Base-by-base conservation (phyloP, 2,329 filamentous ascomycete genomes). In the Orbilia blumenaviensis region DNA sequence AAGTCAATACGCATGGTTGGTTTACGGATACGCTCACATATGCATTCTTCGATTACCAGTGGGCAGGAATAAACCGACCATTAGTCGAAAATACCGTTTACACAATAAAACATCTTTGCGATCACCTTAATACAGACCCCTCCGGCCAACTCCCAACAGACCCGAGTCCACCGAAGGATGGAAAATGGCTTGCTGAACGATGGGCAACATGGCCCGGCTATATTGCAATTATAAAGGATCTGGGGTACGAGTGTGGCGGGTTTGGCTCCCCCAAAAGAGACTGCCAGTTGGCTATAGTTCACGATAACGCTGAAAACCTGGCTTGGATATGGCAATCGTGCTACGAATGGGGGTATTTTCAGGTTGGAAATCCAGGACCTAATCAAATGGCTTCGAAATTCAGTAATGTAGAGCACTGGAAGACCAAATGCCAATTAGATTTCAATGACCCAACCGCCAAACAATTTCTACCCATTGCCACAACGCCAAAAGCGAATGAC, bases 271-370 rank as follows among this genome's bases (percentile, higher is more conserved):
- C 9, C n/a, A 25, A 9, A 27, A 38, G n/a, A n/a, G 6, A 8
- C 9, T 66, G 63, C 27, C 16, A 38, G 8, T 32, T 75, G 23
- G n/a, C 6, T 10, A 18, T 2, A 3, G 7, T 12, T 3, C 2
- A n/a, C 1, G 9, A 6, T 16, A 5, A 21, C 5, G 1, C 34
- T 1, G 60, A 64, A 1, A 27, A 60, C 29, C 32, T 58, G 14
- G 36, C 48, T 21, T 76, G 72, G 72, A 0, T 5, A 9, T 76
- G 64, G 63, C 72, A 87, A 78, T 85, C 84, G 79, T 88, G 86
- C 80, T 85, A 84, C 1, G 83, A 87, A 79, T 87, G 84, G 84
- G 86, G 86, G 8, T 87, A 82, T 80, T 85, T 84, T 79, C 85
- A 86, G 79, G 82, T 82, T 61, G 83, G 84, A 34, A 87, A 87